These are phyloP conservation scores for Solanum boliviense DNA, from an alignment of 257 asterid genomes.

Conservation along the genomic window DNA sequence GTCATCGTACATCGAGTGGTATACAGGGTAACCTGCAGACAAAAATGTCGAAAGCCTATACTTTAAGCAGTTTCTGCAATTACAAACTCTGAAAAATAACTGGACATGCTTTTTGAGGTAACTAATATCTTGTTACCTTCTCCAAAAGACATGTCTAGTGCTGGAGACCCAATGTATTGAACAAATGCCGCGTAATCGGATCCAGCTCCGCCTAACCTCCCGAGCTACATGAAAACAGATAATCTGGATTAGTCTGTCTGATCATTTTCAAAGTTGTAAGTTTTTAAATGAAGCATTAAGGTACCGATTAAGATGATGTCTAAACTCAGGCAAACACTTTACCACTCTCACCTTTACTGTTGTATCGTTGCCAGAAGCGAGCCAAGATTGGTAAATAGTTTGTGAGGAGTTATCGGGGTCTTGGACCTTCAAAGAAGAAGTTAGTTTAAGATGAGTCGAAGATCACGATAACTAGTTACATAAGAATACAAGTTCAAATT, in stretches of 20 bases:
- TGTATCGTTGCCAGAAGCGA: slow-evolving; percentile 26
- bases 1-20: slow-evolving; percentile 83
- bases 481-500: neutral
- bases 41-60: neutral
- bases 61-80: neutral
- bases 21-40: slow-evolving; percentile 67
- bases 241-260: neutral
- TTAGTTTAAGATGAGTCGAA: neutral
- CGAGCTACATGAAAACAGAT: slow-evolving; percentile 29
- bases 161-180: slow-evolving; percentile 71
- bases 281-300: neutral
- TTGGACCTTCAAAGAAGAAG: slow-evolving; percentile 27
- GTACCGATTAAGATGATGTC: neutral
- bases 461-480: neutral
- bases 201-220: slow-evolving; percentile 74
- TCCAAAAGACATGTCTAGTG: slow-evolving; percentile 56
- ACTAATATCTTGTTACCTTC: slow-evolving; percentile 25
- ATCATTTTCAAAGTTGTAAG: neutral
- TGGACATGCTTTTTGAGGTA: neutral
- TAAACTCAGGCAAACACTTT: neutral
- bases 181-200: slow-evolving; percentile 74
- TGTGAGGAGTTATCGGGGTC: slow-evolving; percentile 85
- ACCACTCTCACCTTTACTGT: slow-evolving; percentile 37
- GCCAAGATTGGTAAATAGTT: slow-evolving; percentile 75
- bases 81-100: neutral